Conservation (phyloP, 805 yeast species). For the Candida ponderosae region DNA sequence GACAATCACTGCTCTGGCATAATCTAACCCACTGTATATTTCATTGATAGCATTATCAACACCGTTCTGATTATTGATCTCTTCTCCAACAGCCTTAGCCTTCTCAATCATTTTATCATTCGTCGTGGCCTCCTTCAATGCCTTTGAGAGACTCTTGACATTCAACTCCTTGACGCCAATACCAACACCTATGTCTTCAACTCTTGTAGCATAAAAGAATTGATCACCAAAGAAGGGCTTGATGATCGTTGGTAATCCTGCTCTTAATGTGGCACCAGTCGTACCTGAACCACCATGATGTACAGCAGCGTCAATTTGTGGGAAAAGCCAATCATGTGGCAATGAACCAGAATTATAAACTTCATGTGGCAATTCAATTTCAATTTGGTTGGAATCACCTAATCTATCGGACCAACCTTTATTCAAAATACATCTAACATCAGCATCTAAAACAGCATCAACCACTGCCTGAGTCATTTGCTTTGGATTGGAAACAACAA, state of each 20-base stretch:
- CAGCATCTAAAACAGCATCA: slow-evolving; percentile 73
- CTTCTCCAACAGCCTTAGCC: slow-evolving; percentile 55
- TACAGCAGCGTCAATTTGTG: slow-evolving; percentile 85
- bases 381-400: slow-evolving; percentile 26
- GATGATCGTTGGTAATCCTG: slow-evolving; percentile 83
- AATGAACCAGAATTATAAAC: slow-evolving; percentile 64
- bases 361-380: slow-evolving; percentile 50
- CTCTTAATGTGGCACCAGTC: slow-evolving; percentile 83
- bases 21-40: slow-evolving; percentile 72
- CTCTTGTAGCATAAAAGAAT: slow-evolving; percentile 80
- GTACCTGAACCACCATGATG: slow-evolving; percentile 98
- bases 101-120: slow-evolving; percentile 59
- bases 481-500: slow-evolving; percentile 78
- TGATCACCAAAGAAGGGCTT: slow-evolving; percentile 97
- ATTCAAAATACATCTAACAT: slow-evolving; percentile 77
- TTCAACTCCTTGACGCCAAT: slow-evolving; percentile 62
- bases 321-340: slow-evolving; percentile 94
- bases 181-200: slow-evolving; percentile 88
- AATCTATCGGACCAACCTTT: slow-evolving; percentile 92
- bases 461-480: slow-evolving; percentile 71
- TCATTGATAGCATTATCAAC: slow-evolving; percentile 67
- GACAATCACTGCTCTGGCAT: slow-evolving; percentile 53
- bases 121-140: slow-evolving; percentile 60
- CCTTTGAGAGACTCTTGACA: slow-evolving; percentile 52
- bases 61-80: slow-evolving; percentile 70